Evolutionary conservation across 805 yeast genomes (phyloP), one percentile per base, ranked within the genome.

Genomic region (Myxozyma neotropica): DNA sequence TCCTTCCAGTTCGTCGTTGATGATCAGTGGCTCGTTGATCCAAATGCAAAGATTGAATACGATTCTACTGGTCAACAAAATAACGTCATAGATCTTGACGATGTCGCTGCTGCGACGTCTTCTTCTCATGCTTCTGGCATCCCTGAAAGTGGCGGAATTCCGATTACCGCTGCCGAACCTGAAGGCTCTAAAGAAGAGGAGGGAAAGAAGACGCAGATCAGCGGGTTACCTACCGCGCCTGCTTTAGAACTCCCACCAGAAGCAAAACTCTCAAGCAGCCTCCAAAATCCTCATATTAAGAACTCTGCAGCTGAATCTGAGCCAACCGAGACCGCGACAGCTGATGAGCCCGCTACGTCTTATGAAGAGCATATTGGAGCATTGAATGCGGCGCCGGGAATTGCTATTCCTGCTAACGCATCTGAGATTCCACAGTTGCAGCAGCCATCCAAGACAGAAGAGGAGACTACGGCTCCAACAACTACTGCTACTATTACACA

Each of bases 1-100:
- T n/a, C n/a, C n/a, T n/a, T n/a, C 24, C 73, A 80, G 75, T 86
- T 81, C 69, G 81, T 87, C 57, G 91, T 86, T 45, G 91, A 86
- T 70, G 89, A 86, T 47, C 80, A 80, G 47, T 87, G 91, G 91
- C 69, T 72, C 17, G 72, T 75, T 21, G 78, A 78, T 55, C 70
- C 73, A 0, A 66, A 70, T 2, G 81, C 77, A 63, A 71, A 72
- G 46, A 72, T 75, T 29, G 80, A 80, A 58, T 75, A 73, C 40
- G 87, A 83, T 67, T 79, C 72, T 10, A 70, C 74, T 39, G 87
- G 86, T 24, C 80, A 74, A 66, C 76, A 75, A 43, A 84, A 84
- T 74, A 84, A 84, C 66, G 77, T 75, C 31, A 72, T 83, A 64
- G 73, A 73, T 42, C 61, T 71, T 4, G 66, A 67, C 7, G 81